phyloP scores from a whole-genome alignment of 257 asterid genomes.

The Nicotiana knightiana region DNA sequence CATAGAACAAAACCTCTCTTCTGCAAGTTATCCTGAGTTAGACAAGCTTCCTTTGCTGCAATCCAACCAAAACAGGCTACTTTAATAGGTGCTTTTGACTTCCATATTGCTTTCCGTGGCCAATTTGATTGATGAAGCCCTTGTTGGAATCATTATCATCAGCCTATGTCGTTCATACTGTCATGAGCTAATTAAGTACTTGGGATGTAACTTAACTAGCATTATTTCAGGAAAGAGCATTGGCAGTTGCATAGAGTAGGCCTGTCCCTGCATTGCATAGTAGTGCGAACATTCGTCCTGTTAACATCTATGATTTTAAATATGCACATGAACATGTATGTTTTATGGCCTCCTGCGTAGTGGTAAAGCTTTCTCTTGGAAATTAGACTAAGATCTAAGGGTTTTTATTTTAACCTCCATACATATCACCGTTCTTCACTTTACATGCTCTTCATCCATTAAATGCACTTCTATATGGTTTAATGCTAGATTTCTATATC shows the following conservation, averaged over 20 bases:
- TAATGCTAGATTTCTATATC: background rate
- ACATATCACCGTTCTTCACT: background rate
- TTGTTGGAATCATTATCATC: background rate
- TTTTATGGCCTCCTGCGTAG: background rate
- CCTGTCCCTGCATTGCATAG: constrained; percentile 55
- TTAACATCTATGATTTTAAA: constrained; percentile 64
- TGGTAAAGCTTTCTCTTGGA: background rate
- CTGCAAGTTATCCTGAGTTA: too few relatives aligned
- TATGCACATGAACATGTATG: constrained; percentile 83
- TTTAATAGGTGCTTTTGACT: too few relatives aligned
- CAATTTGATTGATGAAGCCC: too few relatives aligned
- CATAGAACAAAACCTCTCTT: too few relatives aligned
- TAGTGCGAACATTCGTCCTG: constrained; percentile 59
- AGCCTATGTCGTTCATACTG: background rate
- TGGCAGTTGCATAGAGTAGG: constrained; percentile 54
- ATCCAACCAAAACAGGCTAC: too few relatives aligned
- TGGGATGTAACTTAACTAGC: background rate
- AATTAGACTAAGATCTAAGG: background rate
- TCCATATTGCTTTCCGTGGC: too few relatives aligned
- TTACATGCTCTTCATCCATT: background rate
- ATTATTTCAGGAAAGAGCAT: constrained; percentile 53
- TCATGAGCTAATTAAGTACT: background rate
- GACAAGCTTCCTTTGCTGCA: too few relatives aligned
- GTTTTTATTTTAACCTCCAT: background rate
- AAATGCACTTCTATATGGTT: background rate